These are phyloP conservation scores for Candida taoyuanica DNA, from an alignment of 805 yeast species.

Conservation along the genomic window DNA sequence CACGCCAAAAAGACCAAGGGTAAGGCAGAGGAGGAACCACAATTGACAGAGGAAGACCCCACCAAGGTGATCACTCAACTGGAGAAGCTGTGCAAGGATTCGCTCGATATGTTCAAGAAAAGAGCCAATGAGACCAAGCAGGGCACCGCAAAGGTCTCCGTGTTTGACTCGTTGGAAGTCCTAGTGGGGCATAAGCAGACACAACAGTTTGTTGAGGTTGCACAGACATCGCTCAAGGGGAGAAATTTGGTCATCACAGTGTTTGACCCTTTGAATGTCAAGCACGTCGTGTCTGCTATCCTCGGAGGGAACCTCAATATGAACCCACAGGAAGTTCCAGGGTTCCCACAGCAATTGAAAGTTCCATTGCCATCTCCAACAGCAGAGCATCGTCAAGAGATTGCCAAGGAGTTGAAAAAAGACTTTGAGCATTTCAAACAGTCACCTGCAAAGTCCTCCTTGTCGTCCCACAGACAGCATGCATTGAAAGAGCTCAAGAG, in stretches of 20 bases:
- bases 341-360: constrained; percentile 66
- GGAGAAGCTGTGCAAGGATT: constrained; percentile 35
- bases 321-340: constrained; percentile 74
- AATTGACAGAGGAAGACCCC: constrained; percentile 22
- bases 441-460: constrained; percentile 40
- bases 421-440: constrained; percentile 59
- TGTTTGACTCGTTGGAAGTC: constrained; percentile 58
- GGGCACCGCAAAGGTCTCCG: constrained; percentile 63
- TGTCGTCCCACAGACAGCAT: constrained; percentile 54
- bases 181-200: constrained; percentile 42
- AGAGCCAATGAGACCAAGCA: constrained; percentile 58
- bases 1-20: constrained; percentile 4
- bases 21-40: constrained; percentile 10
- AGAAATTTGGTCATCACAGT: constrained; percentile 72
- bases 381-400: constrained; percentile 54
- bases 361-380: constrained; percentile 75
- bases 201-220: constrained; percentile 54
- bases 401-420: constrained; percentile 58
- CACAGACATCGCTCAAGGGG: constrained; percentile 69
- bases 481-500: constrained; percentile 52
- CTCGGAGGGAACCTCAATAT: constrained; percentile 64
- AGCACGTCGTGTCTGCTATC: constrained; percentile 66
- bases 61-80: constrained; percentile 12
- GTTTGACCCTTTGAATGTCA: constrained; percentile 74
- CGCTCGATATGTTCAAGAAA: constrained; percentile 49